Evolutionary conservation across 2,329 filamentous ascomycete genomes (phyloP).

Genomic region (Alternaria gaisen): DNA sequence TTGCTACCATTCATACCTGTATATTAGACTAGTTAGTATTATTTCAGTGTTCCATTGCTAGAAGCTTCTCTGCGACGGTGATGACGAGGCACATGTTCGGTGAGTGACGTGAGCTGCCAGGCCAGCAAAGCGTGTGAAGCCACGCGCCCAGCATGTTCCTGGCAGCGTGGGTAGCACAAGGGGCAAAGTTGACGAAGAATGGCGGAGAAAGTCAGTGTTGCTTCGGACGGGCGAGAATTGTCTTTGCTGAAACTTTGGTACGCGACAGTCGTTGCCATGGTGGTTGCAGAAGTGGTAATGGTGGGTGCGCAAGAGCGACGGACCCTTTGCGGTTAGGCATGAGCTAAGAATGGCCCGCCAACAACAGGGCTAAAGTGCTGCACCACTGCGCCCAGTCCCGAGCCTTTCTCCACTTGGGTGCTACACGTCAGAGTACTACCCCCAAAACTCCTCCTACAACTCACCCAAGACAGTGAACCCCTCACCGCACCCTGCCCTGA

Average conservation of each 20-base stretch:
- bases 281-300: constrained; percentile 7
- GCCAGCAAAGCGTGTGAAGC: constrained; percentile 20
- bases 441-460: constrained; percentile 22
- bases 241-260: neutral
- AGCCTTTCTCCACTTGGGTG: constrained; percentile 19
- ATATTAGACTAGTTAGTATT: constrained; percentile 9
- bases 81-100: neutral
- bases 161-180: constrained; percentile 4
- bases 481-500: constrained; percentile 21
- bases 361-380: neutral
- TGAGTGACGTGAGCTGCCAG: constrained; percentile 11
- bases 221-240: neutral
- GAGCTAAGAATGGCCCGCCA: constrained; percentile 6
- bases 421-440: constrained; percentile 32
- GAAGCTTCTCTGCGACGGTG: neutral
- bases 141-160: constrained; percentile 16
- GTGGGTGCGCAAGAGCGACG: constrained; percentile 8
- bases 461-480: constrained; percentile 13
- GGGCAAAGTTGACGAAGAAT: neutral
- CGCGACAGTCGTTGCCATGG: constrained; percentile 1
- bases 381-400: constrained; percentile 12
- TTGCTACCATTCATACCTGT: constrained; percentile 11
- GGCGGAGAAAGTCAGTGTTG: neutral
- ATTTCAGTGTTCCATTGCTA: constrained; percentile 10
- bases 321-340: constrained; percentile 4